Base-by-base conservation (phyloP, 352 stramenopile genomes). In the Phytopythium aichiense region DNA sequence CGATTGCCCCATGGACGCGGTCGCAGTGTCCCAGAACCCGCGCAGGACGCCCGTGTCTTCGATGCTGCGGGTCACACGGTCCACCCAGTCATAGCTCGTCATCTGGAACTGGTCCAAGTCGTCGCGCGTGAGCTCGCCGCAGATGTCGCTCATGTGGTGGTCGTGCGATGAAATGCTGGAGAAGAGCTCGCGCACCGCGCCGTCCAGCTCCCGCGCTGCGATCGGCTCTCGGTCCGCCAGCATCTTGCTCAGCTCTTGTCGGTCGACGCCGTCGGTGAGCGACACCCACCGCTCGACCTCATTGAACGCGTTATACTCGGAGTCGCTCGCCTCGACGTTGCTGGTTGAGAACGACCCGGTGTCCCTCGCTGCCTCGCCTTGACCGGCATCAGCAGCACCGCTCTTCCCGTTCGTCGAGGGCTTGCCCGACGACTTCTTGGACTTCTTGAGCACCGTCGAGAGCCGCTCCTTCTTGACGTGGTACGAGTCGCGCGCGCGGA, bases 11-110 rank as follows among this genome's bases (percentile, higher is more conserved):
- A 45, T 58, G 2, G 50, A 25, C 15, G 28, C 48, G 7, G 53
- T 57, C 22, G 46, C 51, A 1, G 61, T 62, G n/a, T 75, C 65
- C 67, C 68, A 73, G 43, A 79, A 63, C 1, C 53, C 68, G 25
- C 69, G 76, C 51, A 77, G 51, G 5, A 49, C 56, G 8, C 69
- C 74, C 16, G 60, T 57, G 31, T 81, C 74, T 16, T 73, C 72
- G 49, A 87, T 66, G 53, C 62, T 73, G n/a, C 67, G 60, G 13
- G 75, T 79, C 30, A 84, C 56, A 31, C 73, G 71, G 51, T 87
- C 77, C 58, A 87, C 51, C 77, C 74, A 87, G 51, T 83, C 75
- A 61, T 78, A 87, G 66, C 74, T 84, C 35, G 75, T 83, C 46
- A 71, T 54, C 28, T 87, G 77, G 61, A 84, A 68, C 33, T 49